Evolutionary conservation across 805 yeast genomes (phyloP), one percentile per base, ranked within the genome.

Genomic region (Ascoidea tarda): DNA sequence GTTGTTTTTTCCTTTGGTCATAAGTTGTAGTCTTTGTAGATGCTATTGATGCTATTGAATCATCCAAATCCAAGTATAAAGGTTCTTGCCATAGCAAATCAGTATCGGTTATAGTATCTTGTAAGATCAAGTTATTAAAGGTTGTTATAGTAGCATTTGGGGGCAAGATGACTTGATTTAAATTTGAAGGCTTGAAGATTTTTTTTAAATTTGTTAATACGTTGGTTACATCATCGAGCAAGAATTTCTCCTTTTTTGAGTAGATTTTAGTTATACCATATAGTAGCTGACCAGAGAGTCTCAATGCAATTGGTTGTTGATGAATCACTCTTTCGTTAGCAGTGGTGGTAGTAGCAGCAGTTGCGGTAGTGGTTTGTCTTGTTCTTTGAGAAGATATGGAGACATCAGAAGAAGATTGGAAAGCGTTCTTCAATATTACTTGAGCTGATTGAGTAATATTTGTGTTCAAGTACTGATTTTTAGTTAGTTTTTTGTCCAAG

Each of bases 211-310:
- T 83, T 57, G 79, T 67, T 54, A 88, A 66, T 4, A 88, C 84
- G 59, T 86, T 95, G 50, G 81, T 76, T 46, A 87, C 91, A 63
- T 90, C 97, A 53, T 87, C 95, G 50, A 85, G 70, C 31, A 90
- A 69, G 58, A 86, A 86, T 59, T 83, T 84, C 32, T 96, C 87
- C 66, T 90, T 87, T 55, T 91, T 72, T 10, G 93, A 82, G 66
- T 88, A 90, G 28, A 90, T 90, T 53, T 87, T 74, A 44, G 87
- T 95, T 4, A 90, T 87, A 50, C 96, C 97, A 52, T 85, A 79
- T 46, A 90, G 70, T 51, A 90, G 71, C 62, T 89, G 96, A 4
- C 96, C 95, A 0, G 96, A 84, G 32, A 87, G 72, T 53, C 96
- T 73, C 51, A 89, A 71, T 0, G 96, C 87, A 53, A 89, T 73